phyloP scores from a whole-genome alignment of 1,284 basidiomycete genomes.

The Neotropicomus parvogracilis region DNA sequence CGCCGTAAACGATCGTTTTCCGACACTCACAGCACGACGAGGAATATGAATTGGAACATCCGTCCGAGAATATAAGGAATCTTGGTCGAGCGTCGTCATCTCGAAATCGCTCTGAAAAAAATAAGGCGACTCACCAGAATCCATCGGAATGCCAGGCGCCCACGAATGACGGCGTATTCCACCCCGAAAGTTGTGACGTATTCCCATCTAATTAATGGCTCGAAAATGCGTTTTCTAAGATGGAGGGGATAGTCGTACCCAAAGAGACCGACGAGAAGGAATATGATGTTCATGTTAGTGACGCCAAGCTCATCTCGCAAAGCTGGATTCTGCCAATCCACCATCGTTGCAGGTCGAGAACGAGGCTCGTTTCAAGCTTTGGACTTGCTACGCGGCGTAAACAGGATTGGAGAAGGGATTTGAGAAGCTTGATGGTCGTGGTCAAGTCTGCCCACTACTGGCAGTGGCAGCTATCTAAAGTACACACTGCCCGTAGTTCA shows the following conservation, averaged over 20 bases:
- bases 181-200: slow-evolving; percentile 17
- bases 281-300: slow-evolving; percentile 5
- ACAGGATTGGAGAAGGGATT: not conserved
- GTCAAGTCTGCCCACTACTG: not conserved
- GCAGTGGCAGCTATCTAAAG: slow-evolving; percentile 1
- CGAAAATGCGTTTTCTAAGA: not conserved
- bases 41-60: slow-evolving; percentile 9
- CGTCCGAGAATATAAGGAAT: slow-evolving; percentile 20
- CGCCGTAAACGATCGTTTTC: not conserved
- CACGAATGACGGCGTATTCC: slow-evolving; percentile 18
- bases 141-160: slow-evolving; percentile 20
- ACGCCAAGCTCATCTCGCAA: not conserved
- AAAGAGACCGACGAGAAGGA: slow-evolving; percentile 15
- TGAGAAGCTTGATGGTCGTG: not conserved
- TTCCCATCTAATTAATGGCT: slow-evolving; percentile 16
- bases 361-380: not conserved
- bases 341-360: slow-evolving; percentile 7
- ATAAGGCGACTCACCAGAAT: slow-evolving; percentile 14
- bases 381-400: not conserved
- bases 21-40: slow-evolving; percentile 17
- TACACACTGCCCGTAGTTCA: no score
- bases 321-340: slow-evolving; percentile 8
- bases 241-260: slow-evolving; percentile 11
- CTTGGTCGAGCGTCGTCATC: slow-evolving; percentile 2
- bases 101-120: not conserved